A percentile compares a stretch with the other conserved stretches of the same genome.
Evolutionary conservation across 768 basidiomycete genomes (phyloP).

Genomic region (Amanita subjunquillea): DNA sequence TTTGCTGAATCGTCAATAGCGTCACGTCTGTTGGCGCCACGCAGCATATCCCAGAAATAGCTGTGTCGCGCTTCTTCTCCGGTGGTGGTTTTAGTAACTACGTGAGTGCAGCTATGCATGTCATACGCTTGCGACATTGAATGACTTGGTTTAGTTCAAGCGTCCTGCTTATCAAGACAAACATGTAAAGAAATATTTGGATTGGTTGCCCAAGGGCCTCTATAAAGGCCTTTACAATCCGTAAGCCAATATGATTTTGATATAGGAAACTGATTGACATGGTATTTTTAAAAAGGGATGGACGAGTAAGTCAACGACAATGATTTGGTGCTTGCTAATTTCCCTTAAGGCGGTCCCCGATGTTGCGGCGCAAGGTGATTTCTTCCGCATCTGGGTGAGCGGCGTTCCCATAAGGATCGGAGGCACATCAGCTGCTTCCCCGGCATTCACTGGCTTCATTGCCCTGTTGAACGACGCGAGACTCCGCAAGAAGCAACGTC

Average conservation of each 20-base stretch:
- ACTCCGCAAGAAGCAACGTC: constrained; percentile 24
- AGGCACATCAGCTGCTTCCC: constrained; percentile 57
- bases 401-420: constrained; percentile 27
- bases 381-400: constrained; percentile 36
- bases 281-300: constrained; percentile 21
- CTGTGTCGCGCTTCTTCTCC: constrained; percentile 40
- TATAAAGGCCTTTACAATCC: constrained; percentile 45
- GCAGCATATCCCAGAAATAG: constrained; percentile 37
- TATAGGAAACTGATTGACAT: background rate
- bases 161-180: constrained; percentile 28
- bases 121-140: background rate
- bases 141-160: constrained; percentile 11
- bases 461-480: constrained; percentile 55
- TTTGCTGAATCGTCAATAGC: constrained; percentile 19
- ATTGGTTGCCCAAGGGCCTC: constrained; percentile 26
- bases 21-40: constrained; percentile 68
- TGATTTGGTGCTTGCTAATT: background rate
- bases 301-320: constrained; percentile 30
- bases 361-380: constrained; percentile 44
- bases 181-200: constrained; percentile 28
- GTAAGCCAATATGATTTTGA: constrained; percentile 19
- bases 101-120: constrained; percentile 21
- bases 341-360: constrained; percentile 44
- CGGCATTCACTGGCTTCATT: constrained; percentile 51
- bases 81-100: constrained; percentile 69